Evolutionary conservation across 2,329 filamentous ascomycete species (phyloP).

Genomic region (Colletotrichum tamarilloi): DNA sequence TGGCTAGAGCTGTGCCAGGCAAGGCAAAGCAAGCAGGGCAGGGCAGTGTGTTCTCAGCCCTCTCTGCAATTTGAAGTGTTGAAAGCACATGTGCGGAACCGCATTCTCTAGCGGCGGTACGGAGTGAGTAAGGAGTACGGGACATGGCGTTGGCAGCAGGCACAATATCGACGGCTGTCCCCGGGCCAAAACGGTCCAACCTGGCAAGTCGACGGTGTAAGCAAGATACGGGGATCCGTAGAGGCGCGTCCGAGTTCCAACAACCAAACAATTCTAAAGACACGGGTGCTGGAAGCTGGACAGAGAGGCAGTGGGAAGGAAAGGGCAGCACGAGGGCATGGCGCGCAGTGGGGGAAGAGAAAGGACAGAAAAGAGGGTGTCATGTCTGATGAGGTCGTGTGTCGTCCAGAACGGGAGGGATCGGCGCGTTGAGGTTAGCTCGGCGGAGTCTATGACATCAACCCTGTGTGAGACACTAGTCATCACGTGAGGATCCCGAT

Average conservation of each 20-base stretch:
- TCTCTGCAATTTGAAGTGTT: not conserved
- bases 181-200: not conserved
- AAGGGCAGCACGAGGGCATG: not conserved
- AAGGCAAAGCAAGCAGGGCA: not conserved
- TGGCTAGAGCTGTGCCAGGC: not conserved
- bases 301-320: not conserved
- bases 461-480: conserved; percentile 29
- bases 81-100: not conserved
- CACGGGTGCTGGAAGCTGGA: too few species aligned
- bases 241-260: too few species aligned
- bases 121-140: not conserved
- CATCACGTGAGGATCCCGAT: not conserved
- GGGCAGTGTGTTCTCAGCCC: not conserved
- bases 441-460: conserved; percentile 34
- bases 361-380: conserved; percentile 7
- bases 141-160: too few species aligned
- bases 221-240: not conserved
- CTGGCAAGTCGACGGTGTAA: not conserved
- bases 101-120: not conserved
- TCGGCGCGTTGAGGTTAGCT: conserved; percentile 22
- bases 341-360: not conserved
- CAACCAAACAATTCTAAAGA: too few species aligned
- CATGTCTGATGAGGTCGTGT: conserved; percentile 38
- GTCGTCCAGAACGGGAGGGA: conserved; percentile 33
- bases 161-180: not conserved